phyloP scores from a whole-genome alignment of 1,284 basidiomycete species.

The Cutaneotrichosporon arboriforme region DNA sequence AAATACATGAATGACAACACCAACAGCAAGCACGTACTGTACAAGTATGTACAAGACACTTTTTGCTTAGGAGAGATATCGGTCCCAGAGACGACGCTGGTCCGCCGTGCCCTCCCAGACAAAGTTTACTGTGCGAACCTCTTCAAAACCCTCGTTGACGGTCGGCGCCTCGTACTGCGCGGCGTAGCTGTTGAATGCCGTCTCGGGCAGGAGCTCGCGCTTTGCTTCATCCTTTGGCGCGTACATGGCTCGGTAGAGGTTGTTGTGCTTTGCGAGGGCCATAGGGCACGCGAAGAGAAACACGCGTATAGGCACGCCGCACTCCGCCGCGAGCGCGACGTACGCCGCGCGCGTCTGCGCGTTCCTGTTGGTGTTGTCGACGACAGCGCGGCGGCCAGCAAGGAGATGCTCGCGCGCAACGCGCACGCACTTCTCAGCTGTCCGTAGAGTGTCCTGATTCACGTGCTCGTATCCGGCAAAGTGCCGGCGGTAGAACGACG shows the following conservation, averaged over 20 bases:
- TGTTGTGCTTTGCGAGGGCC: conserved; percentile 83
- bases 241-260: conserved; percentile 68
- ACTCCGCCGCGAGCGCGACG: conserved; percentile 59
- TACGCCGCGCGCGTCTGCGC: conserved; percentile 63
- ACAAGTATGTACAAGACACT: no score
- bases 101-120: conserved; percentile 67
- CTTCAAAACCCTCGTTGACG: conserved; percentile 64
- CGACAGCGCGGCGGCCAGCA: conserved; percentile 62
- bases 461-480: conserved; percentile 75
- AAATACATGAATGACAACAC: no score
- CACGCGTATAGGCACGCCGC: conserved; percentile 59
- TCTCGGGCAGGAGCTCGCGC: conserved; percentile 60
- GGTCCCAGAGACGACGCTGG: conserved; percentile 64
- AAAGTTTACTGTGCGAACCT: conserved; percentile 72
- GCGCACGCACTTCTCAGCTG: conserved; percentile 67
- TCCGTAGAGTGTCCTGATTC: conserved; percentile 73
- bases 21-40: no score
- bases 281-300: conserved; percentile 65
- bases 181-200: conserved; percentile 60
- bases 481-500: conserved; percentile 65
- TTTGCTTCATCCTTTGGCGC: conserved; percentile 27
- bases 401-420: conserved; percentile 57
- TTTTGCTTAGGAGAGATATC: conserved; percentile 53
- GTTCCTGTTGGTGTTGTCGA: conserved; percentile 85
- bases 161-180: conserved; percentile 63